Conservation (phyloP, 768 basidiomycete genomes). For the Exsudoporus frostii region DNA sequence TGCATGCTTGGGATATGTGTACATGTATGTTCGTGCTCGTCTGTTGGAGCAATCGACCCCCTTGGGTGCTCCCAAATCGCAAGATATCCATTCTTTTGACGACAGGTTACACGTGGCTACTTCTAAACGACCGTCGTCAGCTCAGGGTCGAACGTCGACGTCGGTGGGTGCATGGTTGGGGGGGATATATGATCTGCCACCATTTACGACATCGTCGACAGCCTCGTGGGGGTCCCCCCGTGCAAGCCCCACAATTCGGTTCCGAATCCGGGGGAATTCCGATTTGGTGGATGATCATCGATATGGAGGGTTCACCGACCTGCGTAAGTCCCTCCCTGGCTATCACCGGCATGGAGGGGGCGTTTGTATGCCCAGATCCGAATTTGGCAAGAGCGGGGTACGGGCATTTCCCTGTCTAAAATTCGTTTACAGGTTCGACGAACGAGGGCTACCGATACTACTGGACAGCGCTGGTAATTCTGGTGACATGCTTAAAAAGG, state of each 20-base stretch:
- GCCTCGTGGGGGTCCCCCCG: background rate
- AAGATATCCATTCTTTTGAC: background rate
- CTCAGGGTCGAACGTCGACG: background rate
- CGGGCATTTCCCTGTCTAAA: too few relatives aligned
- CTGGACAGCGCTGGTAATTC: too few relatives aligned
- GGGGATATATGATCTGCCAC: background rate
- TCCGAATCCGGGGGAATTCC: background rate
- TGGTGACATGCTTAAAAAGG: too few relatives aligned
- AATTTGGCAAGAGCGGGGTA: too few relatives aligned
- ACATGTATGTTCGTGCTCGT: constrained; percentile 7
- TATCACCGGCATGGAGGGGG: too few relatives aligned
- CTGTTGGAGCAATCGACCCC: background rate
- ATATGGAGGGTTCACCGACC: too few relatives aligned
- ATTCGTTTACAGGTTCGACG: too few relatives aligned
- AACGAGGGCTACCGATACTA: too few relatives aligned
- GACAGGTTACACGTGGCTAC: background rate
- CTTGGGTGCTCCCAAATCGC: background rate
- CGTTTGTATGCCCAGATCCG: too few relatives aligned
- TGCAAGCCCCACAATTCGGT: background rate
- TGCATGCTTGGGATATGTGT: background rate
- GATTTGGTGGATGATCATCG: too few relatives aligned
- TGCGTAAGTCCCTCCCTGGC: too few relatives aligned
- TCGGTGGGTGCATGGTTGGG: background rate
- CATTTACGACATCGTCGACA: background rate
- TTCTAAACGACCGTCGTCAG: background rate